Conservation (phyloP, 176 grass and related monocot species). For the Oryza rufipogon region DNA sequence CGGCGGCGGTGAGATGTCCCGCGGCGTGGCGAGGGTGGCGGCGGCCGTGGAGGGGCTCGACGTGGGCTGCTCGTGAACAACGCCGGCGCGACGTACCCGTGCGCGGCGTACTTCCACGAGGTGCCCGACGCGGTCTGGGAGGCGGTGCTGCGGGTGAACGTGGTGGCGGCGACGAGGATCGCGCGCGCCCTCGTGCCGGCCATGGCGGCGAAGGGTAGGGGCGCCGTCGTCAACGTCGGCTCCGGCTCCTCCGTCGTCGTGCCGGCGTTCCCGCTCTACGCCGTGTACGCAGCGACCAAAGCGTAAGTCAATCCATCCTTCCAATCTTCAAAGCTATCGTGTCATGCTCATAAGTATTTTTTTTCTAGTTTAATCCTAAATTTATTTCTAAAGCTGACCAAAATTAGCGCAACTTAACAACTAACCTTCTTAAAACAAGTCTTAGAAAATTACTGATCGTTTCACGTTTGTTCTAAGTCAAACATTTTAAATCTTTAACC, state of each 20-base stretch:
- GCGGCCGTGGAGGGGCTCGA: constrained; percentile 45
- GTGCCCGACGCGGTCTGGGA: constrained; percentile 36
- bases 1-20: constrained; percentile 7
- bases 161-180: constrained; percentile 52
- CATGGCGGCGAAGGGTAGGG: constrained; percentile 46
- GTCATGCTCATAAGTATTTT: background rate
- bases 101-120: constrained; percentile 68
- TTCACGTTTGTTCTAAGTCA: too few species aligned
- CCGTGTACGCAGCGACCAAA: constrained; percentile 63
- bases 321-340: too few species aligned
- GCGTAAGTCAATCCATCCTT: constrained; percentile 11
- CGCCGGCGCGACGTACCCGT: constrained; percentile 64
- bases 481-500: too few species aligned
- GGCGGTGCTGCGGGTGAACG: constrained; percentile 60
- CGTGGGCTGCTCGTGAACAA: constrained; percentile 68
- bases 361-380: background rate
- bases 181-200: constrained; percentile 48
- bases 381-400: background rate
- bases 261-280: constrained; percentile 63
- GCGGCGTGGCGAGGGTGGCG: constrained; percentile 10
- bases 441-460: too few species aligned
- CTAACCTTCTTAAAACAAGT: too few species aligned
- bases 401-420: too few species aligned
- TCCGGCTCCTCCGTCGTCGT: constrained; percentile 48
- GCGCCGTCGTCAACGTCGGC: constrained; percentile 64